Evolutionary conservation across 2,329 filamentous ascomycete genomes (phyloP), one percentile per base, ranked within the genome.

Genomic region (Annulohypoxylon truncatum): DNA sequence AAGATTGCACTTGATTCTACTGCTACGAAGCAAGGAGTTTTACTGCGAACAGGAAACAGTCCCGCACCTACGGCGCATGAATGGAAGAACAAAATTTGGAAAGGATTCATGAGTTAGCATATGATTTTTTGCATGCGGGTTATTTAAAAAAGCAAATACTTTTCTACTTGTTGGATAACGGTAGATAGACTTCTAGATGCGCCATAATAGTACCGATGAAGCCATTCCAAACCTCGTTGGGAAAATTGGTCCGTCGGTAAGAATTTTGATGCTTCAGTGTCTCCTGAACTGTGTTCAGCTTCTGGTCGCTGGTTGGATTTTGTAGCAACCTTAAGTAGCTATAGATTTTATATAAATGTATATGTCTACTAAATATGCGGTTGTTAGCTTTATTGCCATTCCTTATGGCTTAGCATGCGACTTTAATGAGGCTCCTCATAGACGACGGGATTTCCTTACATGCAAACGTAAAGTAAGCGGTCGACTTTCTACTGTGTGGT

Each of bases 101-200:
- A 60, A 18, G 35, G 15, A 40, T 35, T 31, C 20, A 52, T 51
- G 24, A 18, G 46, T 47, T 15, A 38, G 24, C 55, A 55, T 50
- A 42, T 13, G 57, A 48, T 47, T n/a, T 50, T 56, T 51, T 51
- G 42, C 55, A 59, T 64, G 33, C 38, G 61, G 28, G 52, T 50
- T 35, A 44, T 31, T 20, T 4, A 42, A 38, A 28, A 59, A 59
- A 59, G 42, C n/a, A 22, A 24, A 20, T 33, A 35, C 3, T 51
- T 4, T 33, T n/a, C 18, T 50, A 47, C 47, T 22, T 1, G 28
- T 48, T 48, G 48, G 53, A 54, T 35, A 50, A 15, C 20, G 24
- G n/a, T 57, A 63, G 40, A 53, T 13, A 59, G 26, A 28, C 22
- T 26, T 33, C 20, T 35, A 35, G 4, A 50, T 64, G 31, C 42